phyloP scores from a whole-genome alignment of 2,329 filamentous ascomycete genomes.

The Diaporthe humulicola region DNA sequence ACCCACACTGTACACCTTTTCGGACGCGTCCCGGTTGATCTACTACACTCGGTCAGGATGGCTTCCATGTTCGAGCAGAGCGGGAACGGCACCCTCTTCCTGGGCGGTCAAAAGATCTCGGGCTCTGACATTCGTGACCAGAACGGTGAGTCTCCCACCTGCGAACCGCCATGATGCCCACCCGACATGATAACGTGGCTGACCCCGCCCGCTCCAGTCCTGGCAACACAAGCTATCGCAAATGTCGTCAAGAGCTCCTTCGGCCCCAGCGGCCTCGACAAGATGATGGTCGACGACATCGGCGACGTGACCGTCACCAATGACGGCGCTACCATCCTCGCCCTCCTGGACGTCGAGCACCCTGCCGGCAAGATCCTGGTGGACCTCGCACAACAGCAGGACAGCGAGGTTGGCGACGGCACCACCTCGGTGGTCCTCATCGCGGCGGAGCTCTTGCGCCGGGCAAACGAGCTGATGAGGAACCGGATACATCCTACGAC shows the following conservation, averaged over 20 bases:
- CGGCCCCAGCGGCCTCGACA: conserved; percentile 95
- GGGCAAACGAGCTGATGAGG: conserved; percentile 98
- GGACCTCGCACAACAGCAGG: conserved; percentile 97
- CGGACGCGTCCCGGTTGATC: background rate
- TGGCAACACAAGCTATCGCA: conserved; percentile 95
- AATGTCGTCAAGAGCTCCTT: conserved; percentile 99
- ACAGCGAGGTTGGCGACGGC: conserved; percentile 98
- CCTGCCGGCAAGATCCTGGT: conserved; percentile 98
- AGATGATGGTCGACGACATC: conserved; percentile 99
- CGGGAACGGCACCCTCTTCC: conserved; percentile 94
- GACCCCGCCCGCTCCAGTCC: conserved; percentile 67
- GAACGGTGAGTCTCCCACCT: conserved; percentile 73
- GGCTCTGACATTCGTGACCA: conserved; percentile 97
- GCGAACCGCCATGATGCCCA: background rate
- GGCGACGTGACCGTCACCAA: conserved; percentile 99
- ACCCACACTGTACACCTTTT: conserved; percentile 26
- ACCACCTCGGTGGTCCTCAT: conserved; percentile 98
- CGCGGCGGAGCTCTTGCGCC: conserved; percentile 91
- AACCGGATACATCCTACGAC: conserved; percentile 99
- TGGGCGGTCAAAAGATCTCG: conserved; percentile 97
- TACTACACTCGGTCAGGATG: conserved; percentile 66
- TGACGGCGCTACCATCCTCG: conserved; percentile 96
- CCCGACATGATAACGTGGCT: conserved; percentile 36
- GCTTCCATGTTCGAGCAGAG: conserved; percentile 96
- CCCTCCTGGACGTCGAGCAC: conserved; percentile 95